These are phyloP conservation scores for Nemania sp. DNA, from an alignment of 2,329 filamentous ascomycete species.

Conservation along the genomic window DNA sequence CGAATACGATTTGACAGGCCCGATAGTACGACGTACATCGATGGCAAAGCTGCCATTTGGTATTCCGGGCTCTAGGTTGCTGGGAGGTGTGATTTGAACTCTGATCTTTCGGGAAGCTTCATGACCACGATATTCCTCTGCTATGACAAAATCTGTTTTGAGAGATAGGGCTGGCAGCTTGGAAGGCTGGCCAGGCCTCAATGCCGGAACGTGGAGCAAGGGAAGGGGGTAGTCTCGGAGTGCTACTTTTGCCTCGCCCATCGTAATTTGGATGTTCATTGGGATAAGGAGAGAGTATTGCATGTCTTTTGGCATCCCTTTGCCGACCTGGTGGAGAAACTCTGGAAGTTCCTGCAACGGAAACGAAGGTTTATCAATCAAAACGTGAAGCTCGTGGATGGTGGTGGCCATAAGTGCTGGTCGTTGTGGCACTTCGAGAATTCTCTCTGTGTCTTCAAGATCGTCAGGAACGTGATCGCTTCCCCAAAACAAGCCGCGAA, in stretches of 20 bases:
- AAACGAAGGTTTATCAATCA: slow-evolving; percentile 92
- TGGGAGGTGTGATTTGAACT: slow-evolving; percentile 82
- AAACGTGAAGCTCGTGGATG: slow-evolving; percentile 82
- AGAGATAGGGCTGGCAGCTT: slow-evolving; percentile 81
- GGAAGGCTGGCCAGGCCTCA: slow-evolving; percentile 78
- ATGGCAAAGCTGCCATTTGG: slow-evolving; percentile 74
- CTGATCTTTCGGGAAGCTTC: slow-evolving; percentile 80
- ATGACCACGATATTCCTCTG: slow-evolving; percentile 83
- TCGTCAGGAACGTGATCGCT: slow-evolving; percentile 81
- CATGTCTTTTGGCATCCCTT: slow-evolving; percentile 92
- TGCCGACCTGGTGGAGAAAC: slow-evolving; percentile 89
- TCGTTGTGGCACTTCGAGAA: slow-evolving; percentile 82
- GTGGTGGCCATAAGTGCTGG: slow-evolving; percentile 81
- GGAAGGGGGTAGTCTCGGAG: slow-evolving; percentile 93
- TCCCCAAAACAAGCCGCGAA: slow-evolving; percentile 81
- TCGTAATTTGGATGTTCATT: slow-evolving; percentile 84
- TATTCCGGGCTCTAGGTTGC: slow-evolving; percentile 58
- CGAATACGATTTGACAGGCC: slow-evolving; percentile 94
- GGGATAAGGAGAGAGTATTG: slow-evolving; percentile 88
- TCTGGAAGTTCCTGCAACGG: slow-evolving; percentile 78
- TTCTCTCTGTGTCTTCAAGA: slow-evolving; percentile 78
- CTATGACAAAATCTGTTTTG: slow-evolving; percentile 90
- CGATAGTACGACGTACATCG: slow-evolving; percentile 86
- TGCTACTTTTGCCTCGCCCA: slow-evolving; percentile 86
- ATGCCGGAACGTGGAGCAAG: slow-evolving; percentile 83